Conservation (phyloP, 805 yeast species). For the Kodamaea kaohsiungensis region DNA sequence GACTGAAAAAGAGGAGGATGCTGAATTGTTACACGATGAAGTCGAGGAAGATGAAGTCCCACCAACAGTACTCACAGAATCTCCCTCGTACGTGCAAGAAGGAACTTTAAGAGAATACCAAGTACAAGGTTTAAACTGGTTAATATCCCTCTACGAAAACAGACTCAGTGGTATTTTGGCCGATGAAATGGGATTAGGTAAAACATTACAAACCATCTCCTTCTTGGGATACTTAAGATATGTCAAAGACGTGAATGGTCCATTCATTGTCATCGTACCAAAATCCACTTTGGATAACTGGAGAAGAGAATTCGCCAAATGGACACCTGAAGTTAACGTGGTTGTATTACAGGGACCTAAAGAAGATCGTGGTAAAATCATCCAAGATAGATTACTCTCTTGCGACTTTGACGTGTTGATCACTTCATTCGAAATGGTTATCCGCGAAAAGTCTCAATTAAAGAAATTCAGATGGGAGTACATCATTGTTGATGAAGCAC, state of each 20-base stretch:
- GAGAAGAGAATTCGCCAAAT: constrained; percentile 89
- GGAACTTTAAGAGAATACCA: constrained; percentile 90
- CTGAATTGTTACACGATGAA: constrained; percentile 83
- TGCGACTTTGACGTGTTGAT: constrained; percentile 88
- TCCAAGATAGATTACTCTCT: constrained; percentile 58
- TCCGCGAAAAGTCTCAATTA: constrained; percentile 79
- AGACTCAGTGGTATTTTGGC: constrained; percentile 90
- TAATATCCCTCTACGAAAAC: constrained; percentile 84
- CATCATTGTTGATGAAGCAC: constrained; percentile 93
- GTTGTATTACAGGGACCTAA: constrained; percentile 88
- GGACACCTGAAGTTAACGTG: constrained; percentile 94
- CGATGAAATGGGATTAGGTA: constrained; percentile 98
- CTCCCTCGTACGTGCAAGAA: constrained; percentile 69
- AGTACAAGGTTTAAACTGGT: constrained; percentile 94
- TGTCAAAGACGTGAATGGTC: constrained; percentile 78
- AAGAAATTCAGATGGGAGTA: constrained; percentile 91
- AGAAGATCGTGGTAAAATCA: constrained; percentile 66
- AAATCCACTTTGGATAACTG: constrained; percentile 95
- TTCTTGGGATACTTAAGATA: constrained; percentile 87
- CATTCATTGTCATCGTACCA: constrained; percentile 89
- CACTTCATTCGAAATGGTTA: constrained; percentile 91
- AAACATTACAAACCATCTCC: constrained; percentile 91
- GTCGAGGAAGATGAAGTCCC: constrained; percentile 54
- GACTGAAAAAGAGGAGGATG: constrained; percentile 95
- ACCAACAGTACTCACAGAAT: constrained; percentile 73